Percentiles rank a stretch among this genome's conserved stretches.
Conservation (phyloP, 768 basidiomycete genomes). For the Mycena latifolia region DNA sequence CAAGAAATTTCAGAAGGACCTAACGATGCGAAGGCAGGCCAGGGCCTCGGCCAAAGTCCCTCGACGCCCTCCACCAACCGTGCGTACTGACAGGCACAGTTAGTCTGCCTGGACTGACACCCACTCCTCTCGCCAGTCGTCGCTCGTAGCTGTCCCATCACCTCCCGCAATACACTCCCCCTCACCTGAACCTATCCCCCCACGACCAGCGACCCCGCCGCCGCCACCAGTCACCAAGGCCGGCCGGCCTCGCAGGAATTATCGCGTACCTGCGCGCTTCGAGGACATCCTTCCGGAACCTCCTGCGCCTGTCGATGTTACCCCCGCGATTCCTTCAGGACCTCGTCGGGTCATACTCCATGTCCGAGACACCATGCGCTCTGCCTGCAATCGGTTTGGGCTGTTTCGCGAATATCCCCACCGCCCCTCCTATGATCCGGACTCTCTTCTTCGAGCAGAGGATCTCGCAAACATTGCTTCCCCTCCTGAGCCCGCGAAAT, state of each 20-base stretch:
- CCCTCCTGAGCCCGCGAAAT: background rate
- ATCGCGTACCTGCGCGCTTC: conserved; percentile 23
- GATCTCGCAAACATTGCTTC: conserved; percentile 16
- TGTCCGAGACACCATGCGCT: conserved; percentile 32
- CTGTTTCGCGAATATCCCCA: conserved; percentile 33
- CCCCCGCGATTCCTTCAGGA: background rate
- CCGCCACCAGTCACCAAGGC: background rate
- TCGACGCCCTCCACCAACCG: too few relatives aligned
- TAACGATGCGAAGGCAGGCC: background rate
- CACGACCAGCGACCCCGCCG: background rate
- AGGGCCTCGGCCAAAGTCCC: background rate
- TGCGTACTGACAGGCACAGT: too few relatives aligned
- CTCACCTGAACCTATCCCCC: background rate
- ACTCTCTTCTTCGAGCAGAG: conserved; percentile 12
- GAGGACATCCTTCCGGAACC: conserved; percentile 36
- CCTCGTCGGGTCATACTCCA: conserved; percentile 27
- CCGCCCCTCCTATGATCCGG: conserved; percentile 27
- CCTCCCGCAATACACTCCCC: background rate
- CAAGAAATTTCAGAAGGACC: background rate
- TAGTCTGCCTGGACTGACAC: too few relatives aligned
- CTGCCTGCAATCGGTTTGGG: conserved; percentile 35
- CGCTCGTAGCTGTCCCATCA: background rate
- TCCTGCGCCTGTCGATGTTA: conserved; percentile 12
- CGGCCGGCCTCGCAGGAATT: background rate
- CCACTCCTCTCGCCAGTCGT: background rate